Conservation (phyloP, 2,329 filamentous ascomycete species). For the Aschersonia sp. region DNA sequence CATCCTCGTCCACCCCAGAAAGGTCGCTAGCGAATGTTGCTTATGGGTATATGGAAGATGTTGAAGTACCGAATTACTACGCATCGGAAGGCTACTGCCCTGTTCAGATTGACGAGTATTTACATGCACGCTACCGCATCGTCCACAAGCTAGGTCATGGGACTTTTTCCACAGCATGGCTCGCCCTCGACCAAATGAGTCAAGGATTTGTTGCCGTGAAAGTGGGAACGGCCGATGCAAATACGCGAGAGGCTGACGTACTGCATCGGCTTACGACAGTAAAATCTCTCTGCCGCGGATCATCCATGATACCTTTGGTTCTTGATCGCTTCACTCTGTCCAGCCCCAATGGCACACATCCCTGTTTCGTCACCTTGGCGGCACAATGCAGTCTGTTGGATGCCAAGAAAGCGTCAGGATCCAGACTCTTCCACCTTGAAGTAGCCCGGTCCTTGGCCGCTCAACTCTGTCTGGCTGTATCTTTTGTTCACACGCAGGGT, state of each 20-base stretch:
- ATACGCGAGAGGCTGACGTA: slow-evolving; percentile 8
- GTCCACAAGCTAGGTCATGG: slow-evolving; percentile 27
- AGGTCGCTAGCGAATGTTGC: neutral
- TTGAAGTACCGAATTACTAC: slow-evolving; percentile 9
- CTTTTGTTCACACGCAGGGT: slow-evolving; percentile 13
- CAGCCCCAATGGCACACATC: slow-evolving; percentile 15
- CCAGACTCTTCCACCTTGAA: slow-evolving; percentile 10
- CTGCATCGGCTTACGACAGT: slow-evolving; percentile 5
- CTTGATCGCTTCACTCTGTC: slow-evolving; percentile 12
- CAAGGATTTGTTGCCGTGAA: slow-evolving; percentile 19
- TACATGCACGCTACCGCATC: slow-evolving; percentile 21
- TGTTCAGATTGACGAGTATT: slow-evolving; percentile 22
- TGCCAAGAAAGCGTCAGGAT: slow-evolving; percentile 7
- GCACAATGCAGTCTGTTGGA: slow-evolving; percentile 13
- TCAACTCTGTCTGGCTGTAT: slow-evolving; percentile 15
- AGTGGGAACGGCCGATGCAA: slow-evolving; percentile 13
- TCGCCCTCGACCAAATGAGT: slow-evolving; percentile 17
- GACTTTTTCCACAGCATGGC: slow-evolving; percentile 28
- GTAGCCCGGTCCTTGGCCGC: slow-evolving; percentile 14
- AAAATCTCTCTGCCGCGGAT: neutral
- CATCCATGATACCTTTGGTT: slow-evolving; percentile 6
- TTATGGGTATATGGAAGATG: slow-evolving; percentile 11
- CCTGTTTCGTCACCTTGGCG: slow-evolving; percentile 12
- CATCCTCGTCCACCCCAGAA: neutral
- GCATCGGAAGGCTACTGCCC: slow-evolving; percentile 21